Percentiles rank a stretch among this genome's conserved stretches.
Evolutionary conservation across 805 yeast genomes (phyloP).

Genomic region (Barnettozyma sucrosica): DNA sequence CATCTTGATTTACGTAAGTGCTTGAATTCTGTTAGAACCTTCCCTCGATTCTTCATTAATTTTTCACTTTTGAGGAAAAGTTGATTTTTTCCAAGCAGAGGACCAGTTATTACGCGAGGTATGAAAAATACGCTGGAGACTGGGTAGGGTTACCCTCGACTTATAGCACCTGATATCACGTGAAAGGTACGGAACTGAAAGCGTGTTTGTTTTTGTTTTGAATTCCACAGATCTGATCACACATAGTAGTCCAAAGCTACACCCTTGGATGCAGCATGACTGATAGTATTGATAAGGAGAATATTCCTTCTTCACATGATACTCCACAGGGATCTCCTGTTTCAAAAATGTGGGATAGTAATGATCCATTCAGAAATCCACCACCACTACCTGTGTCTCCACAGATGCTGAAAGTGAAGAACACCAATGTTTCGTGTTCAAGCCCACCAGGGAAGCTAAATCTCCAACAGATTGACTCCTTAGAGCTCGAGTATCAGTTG

Average conservation of each 20-base stretch:
- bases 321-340: conserved; percentile 11
- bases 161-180: background rate
- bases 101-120: conserved; percentile 1
- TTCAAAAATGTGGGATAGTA: conserved; percentile 32
- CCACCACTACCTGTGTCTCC: conserved; percentile 37
- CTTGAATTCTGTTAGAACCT: conserved; percentile 1
- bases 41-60: conserved; percentile 5
- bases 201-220: conserved; percentile 9
- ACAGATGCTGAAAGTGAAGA: conserved; percentile 27
- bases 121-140: background rate
- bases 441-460: conserved; percentile 22
- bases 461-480: conserved; percentile 15
- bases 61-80: conserved; percentile 7
- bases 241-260: background rate
- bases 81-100: conserved; percentile 6
- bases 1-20: conserved; percentile 42
- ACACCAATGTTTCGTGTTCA: conserved; percentile 17
- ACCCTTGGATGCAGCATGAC: background rate
- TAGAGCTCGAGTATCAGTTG: conserved; percentile 24
- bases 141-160: background rate
- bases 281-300: conserved; percentile 14
- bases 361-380: conserved; percentile 36
- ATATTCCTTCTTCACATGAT: conserved; percentile 11
- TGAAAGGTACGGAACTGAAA: background rate
- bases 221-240: background rate